These are phyloP conservation scores for Phaeotremella skinneri DNA, from an alignment of 768 basidiomycete species.

Conservation along the genomic window DNA sequence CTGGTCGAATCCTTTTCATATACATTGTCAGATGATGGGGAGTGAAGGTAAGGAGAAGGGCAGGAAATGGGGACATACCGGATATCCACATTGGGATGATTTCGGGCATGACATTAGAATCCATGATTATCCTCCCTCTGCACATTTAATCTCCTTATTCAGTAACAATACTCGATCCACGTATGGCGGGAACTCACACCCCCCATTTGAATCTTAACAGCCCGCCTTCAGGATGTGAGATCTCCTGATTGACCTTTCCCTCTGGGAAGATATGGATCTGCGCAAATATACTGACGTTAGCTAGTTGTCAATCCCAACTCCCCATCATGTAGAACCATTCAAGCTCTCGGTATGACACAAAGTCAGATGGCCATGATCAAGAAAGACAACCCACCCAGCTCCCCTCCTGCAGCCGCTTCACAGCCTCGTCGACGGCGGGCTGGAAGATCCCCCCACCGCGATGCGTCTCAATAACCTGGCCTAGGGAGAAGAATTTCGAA, in stretches of 20 bases:
- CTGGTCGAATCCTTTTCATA: conserved; percentile 68
- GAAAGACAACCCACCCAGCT: conserved; percentile 85
- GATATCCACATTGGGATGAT: conserved; percentile 93
- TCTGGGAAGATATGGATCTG: conserved; percentile 90
- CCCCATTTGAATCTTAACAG: conserved; percentile 92
- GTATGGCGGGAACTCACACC: conserved; percentile 61
- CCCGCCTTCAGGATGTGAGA: conserved; percentile 41
- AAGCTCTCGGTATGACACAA: too few relatives aligned
- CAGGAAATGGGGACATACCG: conserved; percentile 53
- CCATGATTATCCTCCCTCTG: conserved; percentile 82
- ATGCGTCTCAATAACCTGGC: conserved; percentile 89
- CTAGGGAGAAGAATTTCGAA: conserved; percentile 78
- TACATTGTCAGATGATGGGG: not conserved
- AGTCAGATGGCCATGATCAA: not conserved
- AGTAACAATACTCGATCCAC: not conserved
- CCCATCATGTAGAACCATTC: too few relatives aligned
- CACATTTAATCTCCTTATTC: not conserved
- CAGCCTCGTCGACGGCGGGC: conserved; percentile 76
- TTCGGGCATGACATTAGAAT: conserved; percentile 62
- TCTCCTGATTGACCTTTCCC: conserved; percentile 75
- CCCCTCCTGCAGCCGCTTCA: conserved; percentile 73
- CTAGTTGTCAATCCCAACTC: too few relatives aligned
- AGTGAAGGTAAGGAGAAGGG: not conserved
- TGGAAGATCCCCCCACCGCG: conserved; percentile 88
- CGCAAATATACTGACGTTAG: conserved; percentile 1